A percentile compares a stretch with the other conserved stretches of the same genome.
These are phyloP conservation scores for Barnettozyma salicaria DNA, from an alignment of 805 yeast genomes.

Conservation along the genomic window DNA sequence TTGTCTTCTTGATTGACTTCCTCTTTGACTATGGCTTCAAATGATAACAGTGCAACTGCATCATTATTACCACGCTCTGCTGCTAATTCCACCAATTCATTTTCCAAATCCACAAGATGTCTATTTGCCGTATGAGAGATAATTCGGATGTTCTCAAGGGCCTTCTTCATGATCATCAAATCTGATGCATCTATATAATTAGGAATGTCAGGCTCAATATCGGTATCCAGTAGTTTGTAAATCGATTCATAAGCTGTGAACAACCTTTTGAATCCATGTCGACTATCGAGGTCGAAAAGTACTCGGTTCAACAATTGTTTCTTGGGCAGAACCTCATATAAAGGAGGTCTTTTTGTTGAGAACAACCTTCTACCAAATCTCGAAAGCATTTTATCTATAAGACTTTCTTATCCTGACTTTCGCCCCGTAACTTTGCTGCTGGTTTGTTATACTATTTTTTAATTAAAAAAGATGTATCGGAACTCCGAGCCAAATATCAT, in stretches of 20 bases:
- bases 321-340: slow-evolving; percentile 49
- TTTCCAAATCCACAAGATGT: slow-evolving; percentile 56
- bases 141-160: slow-evolving; percentile 54
- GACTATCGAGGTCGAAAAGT: slow-evolving; percentile 61
- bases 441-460: too few species aligned
- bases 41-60: slow-evolving; percentile 71
- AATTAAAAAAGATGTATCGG: too few species aligned
- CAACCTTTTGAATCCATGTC: slow-evolving; percentile 46
- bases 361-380: slow-evolving; percentile 11
- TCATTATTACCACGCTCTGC: slow-evolving; percentile 80
- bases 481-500: too few species aligned
- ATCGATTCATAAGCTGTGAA: slow-evolving; percentile 47
- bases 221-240: slow-evolving; percentile 40
- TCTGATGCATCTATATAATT: slow-evolving; percentile 46
- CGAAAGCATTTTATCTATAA: slow-evolving; percentile 3
- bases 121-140: slow-evolving; percentile 55
- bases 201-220: slow-evolving; percentile 34
- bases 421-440: too few species aligned
- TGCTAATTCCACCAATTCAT: slow-evolving; percentile 69
- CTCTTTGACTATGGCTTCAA: slow-evolving; percentile 46
- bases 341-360: slow-evolving; percentile 29
- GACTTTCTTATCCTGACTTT: not conserved
- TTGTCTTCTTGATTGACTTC: slow-evolving; percentile 47
- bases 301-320: slow-evolving; percentile 50
- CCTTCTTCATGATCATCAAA: slow-evolving; percentile 61